Evolutionary conservation across 805 yeast species (phyloP).

Genomic region (Priceomyces castillae): DNA sequence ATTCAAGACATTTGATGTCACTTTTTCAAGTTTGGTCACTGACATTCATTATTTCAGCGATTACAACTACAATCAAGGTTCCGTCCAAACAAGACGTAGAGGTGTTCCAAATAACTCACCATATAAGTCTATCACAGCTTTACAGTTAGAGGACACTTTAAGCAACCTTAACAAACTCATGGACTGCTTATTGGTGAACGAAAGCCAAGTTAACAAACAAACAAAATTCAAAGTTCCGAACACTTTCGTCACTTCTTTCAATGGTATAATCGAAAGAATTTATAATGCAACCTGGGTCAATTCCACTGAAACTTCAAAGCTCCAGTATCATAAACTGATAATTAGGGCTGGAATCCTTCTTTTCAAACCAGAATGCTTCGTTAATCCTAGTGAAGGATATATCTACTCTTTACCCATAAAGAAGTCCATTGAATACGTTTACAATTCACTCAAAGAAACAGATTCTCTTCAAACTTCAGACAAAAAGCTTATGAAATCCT

Average conservation of each 20-base stretch:
- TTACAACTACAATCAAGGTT: slow-evolving; percentile 21
- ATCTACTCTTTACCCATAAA: slow-evolving; percentile 16
- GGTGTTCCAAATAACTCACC: slow-evolving; percentile 23
- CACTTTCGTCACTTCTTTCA: slow-evolving; percentile 21
- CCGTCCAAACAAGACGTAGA: slow-evolving; percentile 11
- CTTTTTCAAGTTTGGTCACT: slow-evolving; percentile 27
- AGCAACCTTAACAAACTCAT: slow-evolving; percentile 21
- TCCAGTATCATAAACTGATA: slow-evolving; percentile 23
- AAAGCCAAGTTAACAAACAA: slow-evolving; percentile 4
- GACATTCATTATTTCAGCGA: slow-evolving; percentile 29
- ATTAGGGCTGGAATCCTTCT: slow-evolving; percentile 28
- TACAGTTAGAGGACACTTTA: slow-evolving; percentile 22
- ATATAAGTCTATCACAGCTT: slow-evolving; percentile 20
- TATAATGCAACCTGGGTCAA: slow-evolving; percentile 25
- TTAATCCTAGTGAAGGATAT: slow-evolving; percentile 18
- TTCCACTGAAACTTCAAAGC: slow-evolving; percentile 10
- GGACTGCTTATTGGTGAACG: slow-evolving; percentile 17
- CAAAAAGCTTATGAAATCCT: slow-evolving; percentile 15
- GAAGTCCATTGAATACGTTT: slow-evolving; percentile 24
- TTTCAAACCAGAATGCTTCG: slow-evolving; percentile 24
- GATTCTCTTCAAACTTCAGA: slow-evolving; percentile 15
- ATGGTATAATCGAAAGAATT: slow-evolving; percentile 23
- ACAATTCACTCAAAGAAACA: slow-evolving; percentile 16
- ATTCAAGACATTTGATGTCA: slow-evolving; percentile 26
- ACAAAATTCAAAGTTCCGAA: slow-evolving; percentile 17